Conservation (phyloP, 495 filamentous ascomycete species). For the Bacidia gigantensis region DNA sequence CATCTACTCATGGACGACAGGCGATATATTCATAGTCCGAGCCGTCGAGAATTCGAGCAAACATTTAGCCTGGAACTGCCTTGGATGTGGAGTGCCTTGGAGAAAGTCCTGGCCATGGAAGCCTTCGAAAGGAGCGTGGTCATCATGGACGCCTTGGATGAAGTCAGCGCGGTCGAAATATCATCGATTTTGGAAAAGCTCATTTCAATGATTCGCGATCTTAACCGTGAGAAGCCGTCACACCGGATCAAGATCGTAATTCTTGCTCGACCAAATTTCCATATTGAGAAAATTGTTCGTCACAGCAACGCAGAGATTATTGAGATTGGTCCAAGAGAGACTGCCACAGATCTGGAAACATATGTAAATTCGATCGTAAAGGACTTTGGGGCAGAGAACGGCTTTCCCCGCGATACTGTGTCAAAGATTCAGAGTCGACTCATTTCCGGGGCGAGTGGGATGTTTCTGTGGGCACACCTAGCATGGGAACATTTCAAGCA, state of each 20-base stretch:
- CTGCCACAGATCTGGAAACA: neutral
- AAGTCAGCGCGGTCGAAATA: neutral
- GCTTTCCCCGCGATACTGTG: neutral
- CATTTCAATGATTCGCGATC: neutral
- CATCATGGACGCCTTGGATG: neutral
- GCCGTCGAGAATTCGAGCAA: neutral
- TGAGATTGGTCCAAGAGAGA: neutral
- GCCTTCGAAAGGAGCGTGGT: neutral
- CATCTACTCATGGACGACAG: neutral
- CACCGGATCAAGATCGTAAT: neutral
- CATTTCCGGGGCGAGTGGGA: slow-evolving; percentile 1
- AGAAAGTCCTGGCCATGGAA: neutral
- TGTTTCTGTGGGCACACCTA: slow-evolving; percentile 3
- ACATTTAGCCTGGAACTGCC: neutral
- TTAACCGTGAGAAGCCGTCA: neutral
- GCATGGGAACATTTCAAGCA: slow-evolving; percentile 5
- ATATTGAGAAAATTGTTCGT: neutral
- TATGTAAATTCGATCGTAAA: neutral
- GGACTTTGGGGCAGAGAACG: slow-evolving; percentile 1
- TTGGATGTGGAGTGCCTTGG: slow-evolving; percentile 1
- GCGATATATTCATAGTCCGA: neutral
- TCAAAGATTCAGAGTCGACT: slow-evolving; percentile 3
- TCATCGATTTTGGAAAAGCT: slow-evolving; percentile 1
- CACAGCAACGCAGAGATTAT: neutral
- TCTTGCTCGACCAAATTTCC: neutral